Evolutionary conservation across 2,329 filamentous ascomycete genomes (phyloP).

Genomic region (Phaeosphaeriaceae sp.): DNA sequence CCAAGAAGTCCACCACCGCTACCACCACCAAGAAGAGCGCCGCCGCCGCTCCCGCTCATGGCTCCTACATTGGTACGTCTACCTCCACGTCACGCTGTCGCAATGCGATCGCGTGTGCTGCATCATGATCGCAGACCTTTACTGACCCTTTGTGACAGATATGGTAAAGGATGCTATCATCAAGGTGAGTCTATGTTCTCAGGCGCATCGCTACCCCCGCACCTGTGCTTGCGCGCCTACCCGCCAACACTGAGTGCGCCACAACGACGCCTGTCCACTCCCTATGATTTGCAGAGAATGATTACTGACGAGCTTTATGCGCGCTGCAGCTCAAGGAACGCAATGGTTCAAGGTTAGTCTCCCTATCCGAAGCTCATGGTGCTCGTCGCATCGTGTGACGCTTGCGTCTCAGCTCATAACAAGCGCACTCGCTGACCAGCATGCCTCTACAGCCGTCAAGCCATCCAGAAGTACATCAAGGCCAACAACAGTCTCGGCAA

Average conservation of each 20-base stretch:
- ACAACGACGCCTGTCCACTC: constrained; percentile 25
- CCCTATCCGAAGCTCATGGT: constrained; percentile 30
- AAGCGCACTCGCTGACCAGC: constrained; percentile 42
- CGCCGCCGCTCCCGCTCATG: constrained; percentile 61
- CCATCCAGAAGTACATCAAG: constrained; percentile 77
- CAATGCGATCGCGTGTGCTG: constrained; percentile 46
- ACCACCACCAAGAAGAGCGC: constrained; percentile 64
- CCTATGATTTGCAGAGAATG: constrained; percentile 12
- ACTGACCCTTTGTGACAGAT: constrained; percentile 64
- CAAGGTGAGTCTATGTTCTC: constrained; percentile 67
- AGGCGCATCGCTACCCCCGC: constrained; percentile 56
- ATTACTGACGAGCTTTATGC: constrained; percentile 58
- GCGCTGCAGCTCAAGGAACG: constrained; percentile 70
- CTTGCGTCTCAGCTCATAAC: constrained; percentile 27
- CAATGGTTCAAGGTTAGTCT: constrained; percentile 71
- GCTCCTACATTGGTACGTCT: constrained; percentile 69
- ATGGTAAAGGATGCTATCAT: constrained; percentile 78
- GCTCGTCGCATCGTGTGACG: constrained; percentile 35
- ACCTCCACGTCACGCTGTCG: constrained; percentile 57
- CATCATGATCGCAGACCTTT: constrained; percentile 60
- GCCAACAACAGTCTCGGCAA: constrained; percentile 71
- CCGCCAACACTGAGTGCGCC: constrained; percentile 39
- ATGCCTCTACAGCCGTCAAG: constrained; percentile 65
- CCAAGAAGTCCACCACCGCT: constrained; percentile 67
- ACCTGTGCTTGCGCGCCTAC: constrained; percentile 43